Base-by-base conservation (phyloP, 768 basidiomycete species). In the Suillus spraguei region DNA sequence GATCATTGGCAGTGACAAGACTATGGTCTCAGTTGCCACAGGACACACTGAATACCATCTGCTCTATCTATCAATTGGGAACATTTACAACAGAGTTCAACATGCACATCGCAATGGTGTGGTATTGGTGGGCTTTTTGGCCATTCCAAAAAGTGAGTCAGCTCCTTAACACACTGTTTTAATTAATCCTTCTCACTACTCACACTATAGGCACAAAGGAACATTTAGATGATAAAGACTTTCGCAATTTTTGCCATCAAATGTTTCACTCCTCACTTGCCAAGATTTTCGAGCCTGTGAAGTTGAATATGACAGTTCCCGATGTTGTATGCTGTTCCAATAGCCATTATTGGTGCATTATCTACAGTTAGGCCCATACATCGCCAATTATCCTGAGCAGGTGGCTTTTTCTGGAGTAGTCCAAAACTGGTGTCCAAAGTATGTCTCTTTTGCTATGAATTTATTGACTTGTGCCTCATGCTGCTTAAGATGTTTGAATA, bases 351-450 rank as follows among this genome's bases (percentile, higher is more conserved):
- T 66, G 66, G 0, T 59, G 66, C 4, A 71, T 63, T 0, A 70
- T 80, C n/a, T 79, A 74, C 66, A 70, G 2, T 53, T 81, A 11
- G 77, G 78, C 0, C 73, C 77, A 0, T 77, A 78, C 42, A 79
- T 81, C 61, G 76, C 77, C 0, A 75, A 81, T 61, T 80, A 81
- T 62, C 79, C 76, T 1, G 78, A 81, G 60, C 79, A 80, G 5
- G 17, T 41, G 16, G 11, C 11, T 16, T 5, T 39, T 39, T 16
- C 5, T 16, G 39, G 39, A 36, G 36, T 36, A 11, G 36, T 36
- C 1, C 10, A 36, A 36, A 11, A 36, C 36, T 39, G 41, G 79
- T 80, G 78, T 65, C 61, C 74, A 14, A 66, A 66, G 79, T 79
- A 20, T 9, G 39, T 39, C 39, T 16, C 36, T 36, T 36, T 36